These are phyloP conservation scores for Pichia heedii DNA, from an alignment of 805 yeast genomes.

Conservation along the genomic window DNA sequence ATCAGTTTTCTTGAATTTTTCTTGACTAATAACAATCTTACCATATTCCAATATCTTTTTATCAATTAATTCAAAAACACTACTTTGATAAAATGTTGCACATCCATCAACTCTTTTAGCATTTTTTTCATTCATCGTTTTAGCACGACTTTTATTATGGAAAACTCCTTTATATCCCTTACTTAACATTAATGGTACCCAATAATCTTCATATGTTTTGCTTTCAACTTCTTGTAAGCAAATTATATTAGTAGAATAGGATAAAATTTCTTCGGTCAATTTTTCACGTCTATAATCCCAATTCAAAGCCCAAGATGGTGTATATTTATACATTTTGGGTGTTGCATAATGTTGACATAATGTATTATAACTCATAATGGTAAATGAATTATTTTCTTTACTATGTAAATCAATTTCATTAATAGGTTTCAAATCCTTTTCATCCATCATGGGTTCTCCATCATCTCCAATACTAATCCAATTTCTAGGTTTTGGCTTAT, in stretches of 20 bases:
- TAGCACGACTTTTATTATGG: constrained; percentile 84
- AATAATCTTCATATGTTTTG: constrained; percentile 72
- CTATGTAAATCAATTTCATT: constrained; percentile 21
- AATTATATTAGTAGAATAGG: constrained; percentile 61
- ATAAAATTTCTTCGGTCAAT: constrained; percentile 62
- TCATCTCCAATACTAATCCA: constrained; percentile 78
- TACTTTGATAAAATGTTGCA: constrained; percentile 77
- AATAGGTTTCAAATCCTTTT: constrained; percentile 16
- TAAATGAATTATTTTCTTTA: constrained; percentile 40
- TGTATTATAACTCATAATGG: constrained; percentile 81
- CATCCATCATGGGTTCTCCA: constrained; percentile 44
- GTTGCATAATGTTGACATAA: constrained; percentile 96
- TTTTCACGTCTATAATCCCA: constrained; percentile 85
- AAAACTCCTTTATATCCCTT: constrained; percentile 76
- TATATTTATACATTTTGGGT: constrained; percentile 80
- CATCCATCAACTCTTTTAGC: constrained; percentile 95
- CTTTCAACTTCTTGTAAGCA: constrained; percentile 96
- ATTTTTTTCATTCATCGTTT: constrained; percentile 74
- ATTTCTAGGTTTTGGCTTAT: constrained; percentile 64
- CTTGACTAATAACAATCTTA: constrained; percentile 68
- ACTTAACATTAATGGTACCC: constrained; percentile 66
- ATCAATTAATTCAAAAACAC: constrained; percentile 61
- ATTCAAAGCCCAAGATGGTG: constrained; percentile 94
- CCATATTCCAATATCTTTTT: constrained; percentile 77
- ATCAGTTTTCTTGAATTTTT: constrained; percentile 83